Evolutionary conservation across 2,329 filamentous ascomycete genomes (phyloP), one percentile per base, ranked within the genome.

Genomic region (Blumeria hordei): DNA sequence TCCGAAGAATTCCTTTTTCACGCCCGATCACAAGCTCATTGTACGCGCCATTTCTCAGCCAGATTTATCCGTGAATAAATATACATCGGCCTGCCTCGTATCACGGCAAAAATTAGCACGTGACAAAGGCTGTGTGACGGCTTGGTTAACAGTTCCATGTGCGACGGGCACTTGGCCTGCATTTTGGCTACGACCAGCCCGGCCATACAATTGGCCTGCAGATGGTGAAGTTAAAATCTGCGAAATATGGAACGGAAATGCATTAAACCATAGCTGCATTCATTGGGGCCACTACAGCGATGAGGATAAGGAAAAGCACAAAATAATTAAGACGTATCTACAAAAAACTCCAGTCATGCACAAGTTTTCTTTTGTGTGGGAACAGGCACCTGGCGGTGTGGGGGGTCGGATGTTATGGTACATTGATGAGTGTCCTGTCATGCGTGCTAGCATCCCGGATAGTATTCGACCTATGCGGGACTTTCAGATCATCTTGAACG

Each of bases 141-240:
- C 72, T 1, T 69, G 71, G 1, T 69, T 78, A 9, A 67, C 68
- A 0, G 69, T 74, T 0, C 76, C 76, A 0, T 74, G 72, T 54
- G 76, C 76, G 0, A 62, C 67, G 2, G 76, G 76, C 3, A 73
- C 80, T 50, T 80, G 76, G 76, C 76, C 76, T 0, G 76, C 76
- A 0, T 78, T 78, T 61, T 80, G 76, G 76, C 69, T 79, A 54
- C 66, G 80, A 6, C 76, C 76, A 0, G 64, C 69, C 35, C 74
- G 79, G 59, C 76, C 76, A 0, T 80, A 78, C 60, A 64, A 66
- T 0, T 80, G 76, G 76, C 76, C 76, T 0, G 69, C 66, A 0
- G 76, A 80, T 57, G 76, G 76, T 55, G 76, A 80, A 62, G 67
- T 80, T 12, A 76, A 80, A 62, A 75, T 80, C 49, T 72, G 75